Conservation (phyloP, 2,329 filamentous ascomycete genomes). For the Aspergillus chevalieri region DNA sequence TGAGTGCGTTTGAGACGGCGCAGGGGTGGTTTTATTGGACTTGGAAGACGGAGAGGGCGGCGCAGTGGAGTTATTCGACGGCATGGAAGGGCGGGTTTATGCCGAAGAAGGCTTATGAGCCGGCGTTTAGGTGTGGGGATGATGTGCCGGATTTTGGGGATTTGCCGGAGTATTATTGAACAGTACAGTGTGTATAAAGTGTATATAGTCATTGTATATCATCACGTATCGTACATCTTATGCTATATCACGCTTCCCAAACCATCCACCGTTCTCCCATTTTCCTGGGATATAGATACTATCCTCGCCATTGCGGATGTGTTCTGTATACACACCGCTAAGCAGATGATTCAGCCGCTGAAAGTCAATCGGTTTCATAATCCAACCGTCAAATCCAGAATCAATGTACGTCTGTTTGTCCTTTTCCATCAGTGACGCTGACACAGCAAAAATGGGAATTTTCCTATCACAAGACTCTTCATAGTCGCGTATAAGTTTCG, state of each 20-base stretch:
- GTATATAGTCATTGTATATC: constrained; percentile 8
- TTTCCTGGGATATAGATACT: constrained; percentile 64
- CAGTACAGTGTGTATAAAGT: not conserved
- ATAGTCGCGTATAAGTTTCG: constrained; percentile 72
- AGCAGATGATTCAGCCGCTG: constrained; percentile 64
- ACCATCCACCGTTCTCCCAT: constrained; percentile 89
- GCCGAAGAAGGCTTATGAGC: constrained; percentile 65
- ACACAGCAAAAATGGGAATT: constrained; percentile 79
- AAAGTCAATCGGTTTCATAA: constrained; percentile 82
- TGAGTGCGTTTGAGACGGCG: constrained; percentile 84
- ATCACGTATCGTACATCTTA: constrained; percentile 4
- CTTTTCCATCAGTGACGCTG: constrained; percentile 39
- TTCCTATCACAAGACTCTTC: constrained; percentile 54
- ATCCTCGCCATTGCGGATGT: constrained; percentile 44
- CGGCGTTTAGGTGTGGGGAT: constrained; percentile 61
- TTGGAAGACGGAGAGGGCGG: constrained; percentile 79
- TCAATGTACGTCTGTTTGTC: constrained; percentile 63
- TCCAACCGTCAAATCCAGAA: constrained; percentile 85
- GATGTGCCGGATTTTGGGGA: constrained; percentile 40
- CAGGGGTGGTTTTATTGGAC: constrained; percentile 99
- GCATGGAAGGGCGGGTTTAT: constrained; percentile 71
- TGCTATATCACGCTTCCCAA: constrained; percentile 39
- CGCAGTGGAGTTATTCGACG: constrained; percentile 69
- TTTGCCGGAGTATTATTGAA: constrained; percentile 40
- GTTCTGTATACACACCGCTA: constrained; percentile 59